These are phyloP conservation scores for Camelina laxa DNA, from an alignment of 345 rosid genomes.

Conservation along the genomic window DNA sequence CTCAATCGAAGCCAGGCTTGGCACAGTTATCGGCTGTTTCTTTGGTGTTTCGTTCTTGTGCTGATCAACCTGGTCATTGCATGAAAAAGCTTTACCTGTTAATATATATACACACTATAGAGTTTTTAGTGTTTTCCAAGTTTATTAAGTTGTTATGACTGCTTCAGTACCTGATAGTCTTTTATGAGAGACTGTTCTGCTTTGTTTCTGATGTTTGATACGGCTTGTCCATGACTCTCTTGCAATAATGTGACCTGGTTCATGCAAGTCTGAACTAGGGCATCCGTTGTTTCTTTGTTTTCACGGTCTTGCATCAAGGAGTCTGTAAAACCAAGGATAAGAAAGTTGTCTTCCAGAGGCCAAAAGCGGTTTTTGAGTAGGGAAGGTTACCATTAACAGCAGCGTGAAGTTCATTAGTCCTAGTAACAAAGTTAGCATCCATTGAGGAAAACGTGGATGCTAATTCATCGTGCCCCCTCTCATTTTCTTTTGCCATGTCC, in stretches of 20 bases:
- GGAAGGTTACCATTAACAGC: constrained; percentile 59
- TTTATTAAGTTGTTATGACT: constrained; percentile 21
- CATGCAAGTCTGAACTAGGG: constrained; percentile 54
- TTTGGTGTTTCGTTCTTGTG: constrained; percentile 53
- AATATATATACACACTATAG: background rate
- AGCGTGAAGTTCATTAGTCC: constrained; percentile 48
- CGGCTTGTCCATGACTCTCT: constrained; percentile 63
- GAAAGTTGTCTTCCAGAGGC: background rate
- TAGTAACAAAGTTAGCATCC: constrained; percentile 52
- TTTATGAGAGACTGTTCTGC: constrained; percentile 73
- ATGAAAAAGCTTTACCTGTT: background rate
- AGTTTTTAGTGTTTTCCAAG: background rate
- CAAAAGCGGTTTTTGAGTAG: background rate
- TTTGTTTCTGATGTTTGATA: constrained; percentile 60
- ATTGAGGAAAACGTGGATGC: constrained; percentile 51
- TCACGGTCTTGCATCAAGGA: constrained; percentile 58
- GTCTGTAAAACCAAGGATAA: constrained; percentile 51
- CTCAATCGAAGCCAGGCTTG: constrained; percentile 73
- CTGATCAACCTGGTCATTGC: constrained; percentile 62
- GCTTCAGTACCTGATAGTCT: constrained; percentile 69
- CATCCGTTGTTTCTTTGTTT: constrained; percentile 60
- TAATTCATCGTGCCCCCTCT: constrained; percentile 51
- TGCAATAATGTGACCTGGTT: constrained; percentile 59
- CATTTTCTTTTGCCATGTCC: constrained; percentile 49
- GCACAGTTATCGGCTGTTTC: constrained; percentile 61